These are phyloP conservation scores for Rhynchosporium agropyri DNA, from an alignment of 2,329 filamentous ascomycete species.

Conservation along the genomic window DNA sequence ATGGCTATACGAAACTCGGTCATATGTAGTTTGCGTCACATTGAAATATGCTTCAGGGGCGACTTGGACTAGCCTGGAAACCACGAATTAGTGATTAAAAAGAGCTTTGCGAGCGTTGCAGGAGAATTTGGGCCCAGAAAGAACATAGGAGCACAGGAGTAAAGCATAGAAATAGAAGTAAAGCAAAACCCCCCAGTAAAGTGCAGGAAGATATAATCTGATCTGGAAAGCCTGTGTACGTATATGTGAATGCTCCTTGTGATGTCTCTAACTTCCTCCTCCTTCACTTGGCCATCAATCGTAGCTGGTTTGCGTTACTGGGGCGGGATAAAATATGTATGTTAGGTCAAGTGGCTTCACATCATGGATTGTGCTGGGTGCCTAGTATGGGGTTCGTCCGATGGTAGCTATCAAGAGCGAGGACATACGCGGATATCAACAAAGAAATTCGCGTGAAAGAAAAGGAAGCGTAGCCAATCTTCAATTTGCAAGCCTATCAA, in stretches of 20 bases:
- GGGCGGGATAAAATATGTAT: not conserved
- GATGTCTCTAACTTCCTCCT: not conserved
- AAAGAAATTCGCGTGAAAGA: not conserved
- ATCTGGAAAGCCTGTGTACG: not conserved
- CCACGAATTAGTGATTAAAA: too few species aligned
- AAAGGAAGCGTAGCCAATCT: not conserved
- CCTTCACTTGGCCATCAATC: not conserved
- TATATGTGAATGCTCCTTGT: not conserved
- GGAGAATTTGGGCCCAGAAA: too few species aligned
- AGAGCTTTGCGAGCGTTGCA: too few species aligned
- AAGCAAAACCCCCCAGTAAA: not conserved
- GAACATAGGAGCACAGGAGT: not conserved
- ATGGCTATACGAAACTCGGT: slow-evolving; percentile 15
- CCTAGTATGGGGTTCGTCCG: too few species aligned
- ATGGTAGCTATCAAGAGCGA: too few species aligned
- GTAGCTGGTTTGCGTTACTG: not conserved
- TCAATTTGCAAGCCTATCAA: not conserved
- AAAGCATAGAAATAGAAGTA: not conserved
- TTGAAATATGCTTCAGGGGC: too few species aligned
- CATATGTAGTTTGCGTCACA: not conserved
- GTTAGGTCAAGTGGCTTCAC: too few species aligned
- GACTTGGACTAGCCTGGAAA: not conserved
- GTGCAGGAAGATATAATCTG: not conserved
- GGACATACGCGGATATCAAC: not conserved
- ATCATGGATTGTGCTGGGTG: not conserved